Percentiles rank a stretch among this genome's conserved stretches.
phyloP scores from a whole-genome alignment of 2,329 filamentous ascomycete species.

The Volutella citrinella region DNA sequence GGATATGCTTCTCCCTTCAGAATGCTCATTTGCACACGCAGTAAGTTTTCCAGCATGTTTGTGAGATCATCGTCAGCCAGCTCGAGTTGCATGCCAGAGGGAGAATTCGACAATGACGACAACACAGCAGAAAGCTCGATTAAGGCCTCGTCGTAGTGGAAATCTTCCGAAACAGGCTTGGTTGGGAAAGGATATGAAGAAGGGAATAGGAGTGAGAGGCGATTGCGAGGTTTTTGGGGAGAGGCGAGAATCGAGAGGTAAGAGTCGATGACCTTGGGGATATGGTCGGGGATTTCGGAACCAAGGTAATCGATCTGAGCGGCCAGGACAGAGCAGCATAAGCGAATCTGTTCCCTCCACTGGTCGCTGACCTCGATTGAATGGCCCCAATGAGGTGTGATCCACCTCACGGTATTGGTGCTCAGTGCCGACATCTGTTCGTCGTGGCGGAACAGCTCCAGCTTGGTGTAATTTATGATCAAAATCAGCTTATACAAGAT shows the following conservation, averaged over 20 bases:
- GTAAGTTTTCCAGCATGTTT: slow-evolving; percentile 70
- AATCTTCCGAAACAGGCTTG: slow-evolving; percentile 60
- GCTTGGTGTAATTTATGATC: slow-evolving; percentile 84
- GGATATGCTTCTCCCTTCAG: slow-evolving; percentile 89
- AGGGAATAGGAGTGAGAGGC: slow-evolving; percentile 86
- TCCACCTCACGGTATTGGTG: slow-evolving; percentile 83
- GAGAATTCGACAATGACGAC: slow-evolving; percentile 73
- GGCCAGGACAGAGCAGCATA: slow-evolving; percentile 90
- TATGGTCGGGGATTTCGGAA: slow-evolving; percentile 80
- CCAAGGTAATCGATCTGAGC: slow-evolving; percentile 78
- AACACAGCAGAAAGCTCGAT: slow-evolving; percentile 87
- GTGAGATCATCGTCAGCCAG: slow-evolving; percentile 71
- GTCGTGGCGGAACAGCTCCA: slow-evolving; percentile 76
- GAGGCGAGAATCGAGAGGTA: slow-evolving; percentile 71
- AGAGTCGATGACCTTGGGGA: slow-evolving; percentile 87
- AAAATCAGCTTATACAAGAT: slow-evolving; percentile 88
- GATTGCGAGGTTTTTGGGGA: slow-evolving; percentile 52
- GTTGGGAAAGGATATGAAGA: slow-evolving; percentile 84
- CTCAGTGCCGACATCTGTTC: slow-evolving; percentile 73
- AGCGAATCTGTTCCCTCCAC: slow-evolving; percentile 87
- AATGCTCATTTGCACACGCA: slow-evolving; percentile 86
- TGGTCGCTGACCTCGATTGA: slow-evolving; percentile 72
- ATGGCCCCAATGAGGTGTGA: slow-evolving; percentile 89
- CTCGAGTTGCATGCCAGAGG: slow-evolving; percentile 70
- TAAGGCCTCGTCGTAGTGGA: slow-evolving; percentile 77